Percentiles rank a stretch among this genome's conserved stretches.
phyloP scores from a whole-genome alignment of 495 filamentous ascomycete species.

The Neurospora sublineolata region DNA sequence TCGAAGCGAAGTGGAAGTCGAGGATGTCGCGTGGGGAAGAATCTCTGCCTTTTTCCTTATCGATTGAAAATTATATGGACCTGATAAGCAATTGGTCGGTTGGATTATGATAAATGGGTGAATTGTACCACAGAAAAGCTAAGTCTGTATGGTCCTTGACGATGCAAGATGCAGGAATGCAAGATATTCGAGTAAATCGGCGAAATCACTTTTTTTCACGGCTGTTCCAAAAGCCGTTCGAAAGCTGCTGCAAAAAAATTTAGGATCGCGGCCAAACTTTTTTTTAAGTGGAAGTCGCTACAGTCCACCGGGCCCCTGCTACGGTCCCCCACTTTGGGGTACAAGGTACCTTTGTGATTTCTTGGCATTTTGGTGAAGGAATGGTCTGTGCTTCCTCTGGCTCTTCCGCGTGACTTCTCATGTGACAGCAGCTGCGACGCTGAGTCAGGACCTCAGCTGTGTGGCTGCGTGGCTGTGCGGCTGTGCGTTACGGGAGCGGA shows the following conservation, averaged over 20 bases:
- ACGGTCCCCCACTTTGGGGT: not conserved
- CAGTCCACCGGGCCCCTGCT: not conserved
- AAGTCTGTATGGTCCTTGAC: not conserved
- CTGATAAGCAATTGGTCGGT: not conserved
- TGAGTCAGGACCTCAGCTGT: too few species aligned
- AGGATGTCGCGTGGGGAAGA: not conserved
- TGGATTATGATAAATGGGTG: not conserved
- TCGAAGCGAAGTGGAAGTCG: not conserved
- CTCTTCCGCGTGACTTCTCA: not conserved
- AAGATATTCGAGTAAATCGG: not conserved
- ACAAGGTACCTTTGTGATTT: not conserved
- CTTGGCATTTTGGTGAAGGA: not conserved
- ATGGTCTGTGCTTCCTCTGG: not conserved
- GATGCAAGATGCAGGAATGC: not conserved
- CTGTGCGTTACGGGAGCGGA: not conserved
- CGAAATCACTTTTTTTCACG: not conserved
- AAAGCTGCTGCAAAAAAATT: slow-evolving; percentile 14
- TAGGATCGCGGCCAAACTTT: slow-evolving; percentile 10
- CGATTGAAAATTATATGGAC: not conserved
- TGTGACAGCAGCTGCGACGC: not conserved
- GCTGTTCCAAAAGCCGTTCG: not conserved
- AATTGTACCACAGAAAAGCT: not conserved
- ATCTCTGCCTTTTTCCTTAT: not conserved
- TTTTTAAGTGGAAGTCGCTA: not conserved
- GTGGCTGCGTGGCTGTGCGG: not conserved